Evolutionary conservation across 805 yeast genomes (phyloP), one percentile per base, ranked within the genome.

Genomic region (Lachancea meyersii): DNA sequence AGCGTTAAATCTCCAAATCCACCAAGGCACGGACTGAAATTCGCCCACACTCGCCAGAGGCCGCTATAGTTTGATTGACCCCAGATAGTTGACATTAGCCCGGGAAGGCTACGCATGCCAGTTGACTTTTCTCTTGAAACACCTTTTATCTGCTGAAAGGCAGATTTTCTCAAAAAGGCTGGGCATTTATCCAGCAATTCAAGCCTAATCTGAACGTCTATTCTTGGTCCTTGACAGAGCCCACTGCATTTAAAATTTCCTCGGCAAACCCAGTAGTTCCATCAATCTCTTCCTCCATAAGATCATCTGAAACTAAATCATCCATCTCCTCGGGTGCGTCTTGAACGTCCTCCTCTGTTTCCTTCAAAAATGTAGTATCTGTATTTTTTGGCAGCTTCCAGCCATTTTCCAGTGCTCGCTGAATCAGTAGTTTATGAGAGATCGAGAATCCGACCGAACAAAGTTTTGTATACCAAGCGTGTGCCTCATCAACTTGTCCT

Each of bases 391-490:
- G 64, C 6, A 54, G 43, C 22, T 51, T 50, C 65, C 65, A 61
- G 14, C 42, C 46, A 18, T 54, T 40, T 28, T 46, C 41, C 7
- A 43, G 31, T 2, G 54, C 47, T 5, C 46, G 40, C 30, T 51
- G 35, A 13, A 60, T 44, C 17, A 61, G 28, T 3, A 41, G 17
- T 18, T 33, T 31, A 41, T 61, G 61, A 14, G 40, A 48, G 7
- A 61, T 38, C 10, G 48, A 44, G 23, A 54, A 60, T 3, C 53
- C 51, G 9, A 53, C 55, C n/a, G 41, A 24, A 5, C 50, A 21
- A 10, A 60, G 51, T 37, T 49, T 58, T 22, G 48, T 20, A 34
- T 59, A 61, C 65, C 65, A 61, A 5, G 44, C 13, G 13, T 53
- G 40, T 3, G 66, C 64, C 13, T 49, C 53, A 2, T 48, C 48